These are phyloP conservation scores for Tulasnella sp. DNA, from an alignment of 768 basidiomycete species.

Conservation along the genomic window DNA sequence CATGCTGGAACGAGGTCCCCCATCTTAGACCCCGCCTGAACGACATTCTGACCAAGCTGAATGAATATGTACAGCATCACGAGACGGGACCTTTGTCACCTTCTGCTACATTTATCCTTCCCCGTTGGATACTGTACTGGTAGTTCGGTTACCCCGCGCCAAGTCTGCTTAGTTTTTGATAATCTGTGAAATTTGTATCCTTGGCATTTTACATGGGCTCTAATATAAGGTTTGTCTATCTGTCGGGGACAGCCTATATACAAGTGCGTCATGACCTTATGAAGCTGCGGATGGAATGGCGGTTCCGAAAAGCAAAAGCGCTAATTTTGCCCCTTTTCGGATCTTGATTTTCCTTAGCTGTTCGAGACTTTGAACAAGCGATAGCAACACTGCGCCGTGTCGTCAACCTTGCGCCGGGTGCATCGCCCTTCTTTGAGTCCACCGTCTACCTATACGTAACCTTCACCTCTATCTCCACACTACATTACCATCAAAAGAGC, in stretches of 20 bases:
- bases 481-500: too few species aligned
- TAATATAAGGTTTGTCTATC: background rate
- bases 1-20: background rate
- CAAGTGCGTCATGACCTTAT: background rate
- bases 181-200: background rate
- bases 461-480: too few species aligned
- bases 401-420: too few species aligned
- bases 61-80: background rate
- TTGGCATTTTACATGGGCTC: background rate
- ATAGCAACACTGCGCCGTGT: too few species aligned
- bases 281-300: too few species aligned
- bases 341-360: constrained; percentile 9
- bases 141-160: background rate
- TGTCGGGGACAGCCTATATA: background rate
- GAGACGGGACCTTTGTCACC: background rate
- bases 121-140: background rate
- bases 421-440: too few species aligned
- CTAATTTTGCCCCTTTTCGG: constrained; percentile 8
- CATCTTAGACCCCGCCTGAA: background rate
- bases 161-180: too few species aligned
- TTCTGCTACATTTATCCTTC: background rate
- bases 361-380: constrained; percentile 37
- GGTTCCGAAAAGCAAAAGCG: background rate
- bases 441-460: too few species aligned
- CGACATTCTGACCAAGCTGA: background rate